These are phyloP conservation scores for Entomortierella beljakovae DNA, from an alignment of 192 early-diverging fungal genomes.

Conservation along the genomic window DNA sequence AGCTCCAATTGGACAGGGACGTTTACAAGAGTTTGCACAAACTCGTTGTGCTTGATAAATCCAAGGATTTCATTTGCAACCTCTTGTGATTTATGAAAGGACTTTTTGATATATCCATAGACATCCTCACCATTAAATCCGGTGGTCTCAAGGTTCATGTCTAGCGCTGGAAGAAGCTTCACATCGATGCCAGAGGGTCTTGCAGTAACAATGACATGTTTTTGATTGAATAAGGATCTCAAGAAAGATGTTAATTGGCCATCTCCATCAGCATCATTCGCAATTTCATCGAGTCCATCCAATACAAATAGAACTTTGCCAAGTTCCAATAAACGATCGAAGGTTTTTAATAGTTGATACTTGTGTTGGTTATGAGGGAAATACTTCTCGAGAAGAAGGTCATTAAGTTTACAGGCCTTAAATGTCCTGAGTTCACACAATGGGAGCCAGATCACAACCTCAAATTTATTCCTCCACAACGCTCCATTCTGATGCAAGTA, in stretches of 20 bases:
- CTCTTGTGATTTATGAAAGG: too few species aligned
- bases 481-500: slow-evolving; percentile 12
- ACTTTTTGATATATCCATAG: neutral
- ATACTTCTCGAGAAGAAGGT: slow-evolving; percentile 1
- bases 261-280: neutral
- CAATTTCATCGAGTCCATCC: slow-evolving; percentile 29
- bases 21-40: slow-evolving; percentile 24
- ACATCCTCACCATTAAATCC: slow-evolving; percentile 23
- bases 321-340: neutral
- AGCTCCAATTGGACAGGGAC: slow-evolving; percentile 26
- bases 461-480: slow-evolving; percentile 15
- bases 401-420: slow-evolving; percentile 2
- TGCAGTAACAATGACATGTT: slow-evolving; percentile 14
- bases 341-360: neutral
- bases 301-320: slow-evolving; percentile 24
- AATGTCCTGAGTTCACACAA: slow-evolving; percentile 12
- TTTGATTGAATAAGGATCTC: neutral
- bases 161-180: neutral
- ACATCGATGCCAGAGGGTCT: slow-evolving; percentile 14
- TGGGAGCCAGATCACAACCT: slow-evolving; percentile 22
- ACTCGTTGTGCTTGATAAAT: slow-evolving; percentile 11
- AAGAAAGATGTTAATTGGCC: slow-evolving; percentile 1
- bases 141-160: slow-evolving; percentile 19
- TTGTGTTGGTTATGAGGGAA: neutral
- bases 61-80: slow-evolving; percentile 1